Percentiles rank a stretch among this genome's conserved stretches.
phyloP scores from a whole-genome alignment of 1,284 basidiomycete genomes.

The Sporisorium exsertum region DNA sequence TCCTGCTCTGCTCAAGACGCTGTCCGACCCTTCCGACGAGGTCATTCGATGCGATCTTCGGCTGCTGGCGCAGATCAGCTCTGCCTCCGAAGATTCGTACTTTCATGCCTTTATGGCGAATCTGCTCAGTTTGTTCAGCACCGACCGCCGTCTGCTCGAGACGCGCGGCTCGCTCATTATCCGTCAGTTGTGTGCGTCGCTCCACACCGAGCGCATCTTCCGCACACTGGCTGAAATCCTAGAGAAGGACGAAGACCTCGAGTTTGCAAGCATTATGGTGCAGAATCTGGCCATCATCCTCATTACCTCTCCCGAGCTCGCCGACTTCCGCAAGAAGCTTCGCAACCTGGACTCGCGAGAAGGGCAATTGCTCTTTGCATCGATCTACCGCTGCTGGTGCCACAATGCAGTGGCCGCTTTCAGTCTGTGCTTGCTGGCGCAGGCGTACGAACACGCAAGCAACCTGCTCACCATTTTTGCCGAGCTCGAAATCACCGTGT shows the following conservation, averaged over 20 bases:
- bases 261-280: conserved; percentile 96
- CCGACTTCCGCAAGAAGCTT: conserved; percentile 89
- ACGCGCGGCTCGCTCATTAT: conserved; percentile 95
- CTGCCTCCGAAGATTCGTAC: conserved; percentile 92
- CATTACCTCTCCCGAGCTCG: conserved; percentile 93
- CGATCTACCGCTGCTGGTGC: conserved; percentile 96
- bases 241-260: conserved; percentile 98
- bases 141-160: conserved; percentile 89
- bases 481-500: conserved; percentile 94
- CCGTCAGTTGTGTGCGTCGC: conserved; percentile 89
- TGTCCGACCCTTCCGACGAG: conserved; percentile 96
- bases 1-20: conserved; percentile 90
- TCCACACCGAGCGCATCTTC: conserved; percentile 96
- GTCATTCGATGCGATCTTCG: conserved; percentile 96
- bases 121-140: conserved; percentile 92
- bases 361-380: conserved; percentile 90
- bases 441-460: conserved; percentile 98
- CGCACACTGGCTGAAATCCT: conserved; percentile 94
- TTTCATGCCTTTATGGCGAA: conserved; percentile 97
- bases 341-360: conserved; percentile 90
- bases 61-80: conserved; percentile 91
- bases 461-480: conserved; percentile 94
- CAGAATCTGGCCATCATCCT: conserved; percentile 97
- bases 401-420: conserved; percentile 98
- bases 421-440: conserved; percentile 92